phyloP scores from a whole-genome alignment of 1,284 basidiomycete genomes.

The Puccinia novopanici region DNA sequence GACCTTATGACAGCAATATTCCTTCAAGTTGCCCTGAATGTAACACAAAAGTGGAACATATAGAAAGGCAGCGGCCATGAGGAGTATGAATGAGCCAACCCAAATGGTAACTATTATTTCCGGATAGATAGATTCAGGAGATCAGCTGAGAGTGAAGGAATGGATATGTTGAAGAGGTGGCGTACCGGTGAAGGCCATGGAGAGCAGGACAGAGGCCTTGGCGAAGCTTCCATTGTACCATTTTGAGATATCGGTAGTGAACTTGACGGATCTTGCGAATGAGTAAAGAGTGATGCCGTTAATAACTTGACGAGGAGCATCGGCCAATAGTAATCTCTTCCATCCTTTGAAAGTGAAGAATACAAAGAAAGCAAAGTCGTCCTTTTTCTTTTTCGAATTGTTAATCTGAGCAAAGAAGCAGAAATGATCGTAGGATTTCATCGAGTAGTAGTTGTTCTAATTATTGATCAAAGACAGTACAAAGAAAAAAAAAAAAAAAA shows the following conservation, averaged over 20 bases:
- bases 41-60: conserved; percentile 91
- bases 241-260: conserved; percentile 68
- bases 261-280: conserved; percentile 76
- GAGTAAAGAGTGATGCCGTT: conserved; percentile 91
- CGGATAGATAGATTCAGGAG: background rate
- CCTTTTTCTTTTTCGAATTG: conserved; percentile 90
- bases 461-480: background rate
- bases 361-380: conserved; percentile 97
- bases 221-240: conserved; percentile 62
- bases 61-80: conserved; percentile 79
- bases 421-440: conserved; percentile 92
- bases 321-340: conserved; percentile 90
- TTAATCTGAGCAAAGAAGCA: conserved; percentile 97
- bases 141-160: background rate
- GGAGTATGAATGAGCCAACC: conserved; percentile 74
- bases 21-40: conserved; percentile 91
- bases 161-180: background rate
- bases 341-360: conserved; percentile 99
- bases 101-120: conserved; percentile 71
- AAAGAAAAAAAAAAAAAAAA: background rate
- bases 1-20: conserved; percentile 98
- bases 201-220: conserved; percentile 63
- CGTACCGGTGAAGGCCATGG: conserved; percentile 76
- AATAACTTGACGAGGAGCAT: conserved; percentile 96
- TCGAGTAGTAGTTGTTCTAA: conserved; percentile 54